These are phyloP conservation scores for Diaporthe sp. DNA, from an alignment of 2,329 filamentous ascomycete genomes.

Conservation along the genomic window DNA sequence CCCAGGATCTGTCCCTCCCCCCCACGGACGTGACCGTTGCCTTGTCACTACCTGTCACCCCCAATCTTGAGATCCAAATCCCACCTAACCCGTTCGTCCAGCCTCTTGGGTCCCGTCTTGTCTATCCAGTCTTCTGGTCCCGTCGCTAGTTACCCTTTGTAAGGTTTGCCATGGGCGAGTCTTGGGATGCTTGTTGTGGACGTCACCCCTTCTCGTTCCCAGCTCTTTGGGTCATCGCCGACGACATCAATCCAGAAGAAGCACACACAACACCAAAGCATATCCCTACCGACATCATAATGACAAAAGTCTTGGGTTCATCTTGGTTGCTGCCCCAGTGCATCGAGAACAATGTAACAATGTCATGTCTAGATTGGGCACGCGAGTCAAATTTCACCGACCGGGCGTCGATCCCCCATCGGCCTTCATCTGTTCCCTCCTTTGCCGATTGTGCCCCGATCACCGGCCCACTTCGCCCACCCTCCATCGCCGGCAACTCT, in stretches of 20 bases:
- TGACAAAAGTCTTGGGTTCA: not conserved
- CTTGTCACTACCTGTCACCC: constrained; percentile 14
- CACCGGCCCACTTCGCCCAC: not conserved
- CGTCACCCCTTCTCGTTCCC: not conserved
- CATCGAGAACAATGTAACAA: not conserved
- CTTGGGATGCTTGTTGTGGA: constrained; percentile 12
- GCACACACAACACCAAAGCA: not conserved
- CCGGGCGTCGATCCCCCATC: not conserved
- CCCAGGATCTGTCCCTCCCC: not conserved
- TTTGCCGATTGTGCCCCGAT: constrained; percentile 26
- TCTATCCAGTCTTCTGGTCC: not conserved
- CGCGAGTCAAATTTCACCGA: constrained; percentile 24
- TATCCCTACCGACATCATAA: not conserved
- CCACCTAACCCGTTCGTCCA: constrained; percentile 24
- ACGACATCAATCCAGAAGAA: not conserved
- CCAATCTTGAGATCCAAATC: constrained; percentile 19
- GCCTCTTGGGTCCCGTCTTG: constrained; percentile 8
- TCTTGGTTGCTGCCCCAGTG: not conserved
- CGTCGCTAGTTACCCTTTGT: not conserved
- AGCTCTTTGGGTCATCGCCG: not conserved
- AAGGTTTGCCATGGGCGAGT: not conserved
- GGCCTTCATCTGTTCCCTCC: not conserved
- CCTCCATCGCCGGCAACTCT: constrained; percentile 12
- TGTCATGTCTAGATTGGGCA: constrained; percentile 19
- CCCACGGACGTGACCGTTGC: constrained; percentile 4